Conservation (phyloP, 129 eudicot genomes). For the Rutidosis leptorrhynchoides region DNA sequence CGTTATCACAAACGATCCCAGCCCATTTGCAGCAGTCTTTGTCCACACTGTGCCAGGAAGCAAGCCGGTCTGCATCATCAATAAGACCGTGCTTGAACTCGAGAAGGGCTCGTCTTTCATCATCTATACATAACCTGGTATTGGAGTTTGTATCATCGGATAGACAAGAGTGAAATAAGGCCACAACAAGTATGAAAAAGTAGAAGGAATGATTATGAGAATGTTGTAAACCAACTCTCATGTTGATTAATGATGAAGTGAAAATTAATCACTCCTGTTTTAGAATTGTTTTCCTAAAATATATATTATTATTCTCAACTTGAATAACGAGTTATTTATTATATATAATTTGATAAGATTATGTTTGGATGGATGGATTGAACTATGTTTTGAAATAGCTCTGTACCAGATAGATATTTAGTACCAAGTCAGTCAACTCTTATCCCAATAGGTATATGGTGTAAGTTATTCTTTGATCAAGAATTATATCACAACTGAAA, state of each 20-base stretch:
- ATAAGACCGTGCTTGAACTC: conserved; percentile 21
- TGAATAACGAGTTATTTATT: too few relatives aligned
- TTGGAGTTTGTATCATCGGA: not conserved
- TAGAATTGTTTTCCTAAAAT: not conserved
- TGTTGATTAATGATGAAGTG: not conserved
- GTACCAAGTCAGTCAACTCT: not conserved
- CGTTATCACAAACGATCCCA: conserved; percentile 28
- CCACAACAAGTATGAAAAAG: not conserved
- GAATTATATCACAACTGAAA: not conserved
- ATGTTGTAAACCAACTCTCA: not conserved
- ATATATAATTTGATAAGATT: too few relatives aligned
- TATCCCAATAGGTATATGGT: not conserved
- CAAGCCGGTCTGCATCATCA: conserved; percentile 20
- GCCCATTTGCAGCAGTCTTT: conserved; percentile 33
- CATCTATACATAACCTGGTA: conserved; percentile 15
- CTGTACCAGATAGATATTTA: not conserved
- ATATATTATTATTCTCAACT: too few relatives aligned
- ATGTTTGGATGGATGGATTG: not conserved
- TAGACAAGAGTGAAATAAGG: not conserved
- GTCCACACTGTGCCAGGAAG: conserved; percentile 19
- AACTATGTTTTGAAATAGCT: too few relatives aligned
- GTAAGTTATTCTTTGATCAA: not conserved
- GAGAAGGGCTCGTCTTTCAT: conserved; percentile 29
- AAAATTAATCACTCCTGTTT: not conserved
- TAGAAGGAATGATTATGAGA: not conserved